phyloP scores from a whole-genome alignment of 2,329 filamentous ascomycete species.

The Bipolaris gigantea region DNA sequence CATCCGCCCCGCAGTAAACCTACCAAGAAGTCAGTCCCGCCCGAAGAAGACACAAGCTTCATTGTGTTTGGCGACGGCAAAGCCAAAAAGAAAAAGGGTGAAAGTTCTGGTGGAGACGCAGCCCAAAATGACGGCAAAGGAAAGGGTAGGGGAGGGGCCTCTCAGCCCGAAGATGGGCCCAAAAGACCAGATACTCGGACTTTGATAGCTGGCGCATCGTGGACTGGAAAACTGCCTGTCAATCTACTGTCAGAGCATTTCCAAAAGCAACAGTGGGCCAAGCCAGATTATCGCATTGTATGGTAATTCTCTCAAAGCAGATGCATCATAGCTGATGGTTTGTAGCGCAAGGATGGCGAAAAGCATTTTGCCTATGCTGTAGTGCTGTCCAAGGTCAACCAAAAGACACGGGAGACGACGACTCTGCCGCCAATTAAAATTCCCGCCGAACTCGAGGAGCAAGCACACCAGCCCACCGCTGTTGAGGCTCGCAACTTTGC shows the following conservation, averaged over 20 bases:
- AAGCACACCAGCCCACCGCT: conserved; percentile 74
- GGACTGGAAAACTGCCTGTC: conserved; percentile 95
- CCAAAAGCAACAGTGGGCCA: conserved; percentile 94
- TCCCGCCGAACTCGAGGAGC: conserved; percentile 72
- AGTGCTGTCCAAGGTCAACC: conserved; percentile 71
- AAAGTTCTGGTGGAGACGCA: conserved; percentile 16
- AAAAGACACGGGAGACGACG: conserved; percentile 78
- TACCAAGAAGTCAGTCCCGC: conserved; percentile 47
- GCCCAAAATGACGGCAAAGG: conserved; percentile 29
- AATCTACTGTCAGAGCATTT: conserved; percentile 93
- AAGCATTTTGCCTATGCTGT: conserved; percentile 76
- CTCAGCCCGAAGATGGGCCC: conserved; percentile 45
- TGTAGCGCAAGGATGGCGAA: conserved; percentile 68
- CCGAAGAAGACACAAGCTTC: conserved; percentile 53
- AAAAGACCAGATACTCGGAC: conserved; percentile 68
- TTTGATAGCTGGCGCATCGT: conserved; percentile 89
- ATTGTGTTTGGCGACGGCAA: conserved; percentile 54
- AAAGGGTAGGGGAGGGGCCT: conserved; percentile 37
- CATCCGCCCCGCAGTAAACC: conserved; percentile 49
- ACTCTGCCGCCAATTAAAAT: conserved; percentile 81
- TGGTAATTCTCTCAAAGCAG: not conserved
- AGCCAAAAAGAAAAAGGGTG: conserved; percentile 46
- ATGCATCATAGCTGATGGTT: not conserved
- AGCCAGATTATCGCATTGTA: conserved; percentile 85
- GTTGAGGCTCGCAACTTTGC: conserved; percentile 93